Evolutionary conservation across 1,284 basidiomycete species (phyloP), one percentile per base, ranked within the genome.

Genomic region (Vanrija humicola): DNA sequence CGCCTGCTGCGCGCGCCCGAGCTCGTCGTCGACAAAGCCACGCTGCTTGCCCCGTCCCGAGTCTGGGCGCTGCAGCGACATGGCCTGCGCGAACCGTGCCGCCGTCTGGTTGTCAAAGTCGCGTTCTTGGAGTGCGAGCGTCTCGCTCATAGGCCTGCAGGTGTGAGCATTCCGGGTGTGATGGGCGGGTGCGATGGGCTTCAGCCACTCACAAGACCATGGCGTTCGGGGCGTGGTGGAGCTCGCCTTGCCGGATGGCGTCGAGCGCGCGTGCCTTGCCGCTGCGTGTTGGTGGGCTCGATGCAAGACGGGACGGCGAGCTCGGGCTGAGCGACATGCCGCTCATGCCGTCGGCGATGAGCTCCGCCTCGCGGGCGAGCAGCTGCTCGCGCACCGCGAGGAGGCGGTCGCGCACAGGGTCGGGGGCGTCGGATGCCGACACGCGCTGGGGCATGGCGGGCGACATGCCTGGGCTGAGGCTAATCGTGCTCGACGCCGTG

Each of bases 91-190:
- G 15, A 74, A 52, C 5, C 57, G 47, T 3, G 52, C 44, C 3
- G 68, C 64, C 3, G 71, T 68, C 39, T 62, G 59, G 50, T 69
- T 69, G 50, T 69, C 65, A 46, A 64, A 72, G 29, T 75, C 73
- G 48, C 72, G 60, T 8, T 66, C 55, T 18, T 63, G 64, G 2
- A 75, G 63, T 0, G 62, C 62, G 16, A 70, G 45, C 1, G 66
- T 65, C 28, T 70, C 55, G 21, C 59, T 58, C 38, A 73, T 63
- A 2, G 70, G 70, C 48, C 72, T 75, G 47, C 10, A 73, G 50
- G 15, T n/a, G 50, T 52, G 19, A 51, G 52, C 45, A 38, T 6
- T 28, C 3, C 28, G 28, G 28, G 21, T 23, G 21, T 23, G 21
- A 23, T 23, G 21, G 21, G 21, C 21, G 21, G 15, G 46, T 26